Evolutionary conservation across 441 rosid species (phyloP), one percentile per base, ranked within the genome.

Genomic region (Aquilaria agallochum): DNA sequence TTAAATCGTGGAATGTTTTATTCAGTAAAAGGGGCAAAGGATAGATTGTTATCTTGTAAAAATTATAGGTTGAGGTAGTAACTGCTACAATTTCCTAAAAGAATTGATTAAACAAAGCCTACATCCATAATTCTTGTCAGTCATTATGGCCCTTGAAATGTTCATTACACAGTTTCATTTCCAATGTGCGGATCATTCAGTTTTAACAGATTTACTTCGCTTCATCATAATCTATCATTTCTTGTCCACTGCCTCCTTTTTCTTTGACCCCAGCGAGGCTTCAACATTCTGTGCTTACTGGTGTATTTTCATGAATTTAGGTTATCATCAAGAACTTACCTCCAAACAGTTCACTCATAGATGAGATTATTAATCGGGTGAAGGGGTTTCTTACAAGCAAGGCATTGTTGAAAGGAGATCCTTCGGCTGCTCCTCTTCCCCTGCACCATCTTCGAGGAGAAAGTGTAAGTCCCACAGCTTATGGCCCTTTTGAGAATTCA

Each of bases 281-380:
- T 42, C 50, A 13, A 62, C 31, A 53, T 27, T 20, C 3, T 52
- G 31, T 62, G 57, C 45, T 50, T 3, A 36, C 31, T 50, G 12
- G 13, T 20, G 30, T 50, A 15, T 50, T 49, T 56, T 50, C 58
- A 45, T 62, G 51, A 49, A 56, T 53, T 62, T 48, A 94, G 99
- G 99, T 94, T 71, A 49, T 86, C 71, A 84, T 94, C 5, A 94
- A 91, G 77, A 91, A 86, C 64, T 84, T 91, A 55, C 99, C 97
- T 44, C 99, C 99, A 27, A 94, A 77, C 81, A 94, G 85, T 64
- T 71, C 92, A 58, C 89, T 94, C 58, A 86, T 85, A 70, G 81
- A 89, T 20, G 97, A 94, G 83, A 91, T 94, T 71, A 78, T 83
- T 77, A 97, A 91, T 71, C 90, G 89, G 31, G 97, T 95, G 69